phyloP scores from a whole-genome alignment of 495 filamentous ascomycete species.

The Paragyromitra xinjiangensis region DNA sequence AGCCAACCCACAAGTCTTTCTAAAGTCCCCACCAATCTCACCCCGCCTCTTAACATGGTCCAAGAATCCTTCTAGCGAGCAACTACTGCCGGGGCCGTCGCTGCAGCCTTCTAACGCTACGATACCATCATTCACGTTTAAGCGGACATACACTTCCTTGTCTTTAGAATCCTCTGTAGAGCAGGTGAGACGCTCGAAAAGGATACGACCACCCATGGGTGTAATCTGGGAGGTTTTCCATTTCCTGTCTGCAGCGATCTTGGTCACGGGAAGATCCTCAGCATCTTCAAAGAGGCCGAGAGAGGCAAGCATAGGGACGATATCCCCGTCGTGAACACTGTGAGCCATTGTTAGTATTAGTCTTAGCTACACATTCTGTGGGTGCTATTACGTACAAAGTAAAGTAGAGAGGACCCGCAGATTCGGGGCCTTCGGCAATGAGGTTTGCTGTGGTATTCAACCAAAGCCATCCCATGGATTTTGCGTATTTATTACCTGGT shows the following conservation, averaged over 20 bases:
- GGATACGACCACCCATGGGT: slow-evolving; percentile 69
- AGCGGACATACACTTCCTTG: slow-evolving; percentile 61
- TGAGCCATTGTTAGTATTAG: slow-evolving; percentile 8
- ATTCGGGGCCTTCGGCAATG: slow-evolving; percentile 61
- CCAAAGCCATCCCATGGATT: slow-evolving; percentile 70
- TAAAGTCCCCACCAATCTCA: slow-evolving; percentile 59
- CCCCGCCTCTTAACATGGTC: slow-evolving; percentile 59
- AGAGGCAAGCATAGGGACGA: slow-evolving; percentile 66
- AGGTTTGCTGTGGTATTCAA: slow-evolving; percentile 67
- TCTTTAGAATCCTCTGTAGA: slow-evolving; percentile 30
- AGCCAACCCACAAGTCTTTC: slow-evolving; percentile 60
- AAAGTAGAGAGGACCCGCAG: slow-evolving; percentile 65
- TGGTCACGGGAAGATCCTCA: slow-evolving; percentile 61
- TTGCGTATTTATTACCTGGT: slow-evolving; percentile 68
- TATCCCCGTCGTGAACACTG: slow-evolving; percentile 70
- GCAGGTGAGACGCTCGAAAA: slow-evolving; percentile 66
- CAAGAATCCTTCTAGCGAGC: slow-evolving; percentile 63
- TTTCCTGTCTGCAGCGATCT: slow-evolving; percentile 60
- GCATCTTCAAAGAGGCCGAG: slow-evolving; percentile 65
- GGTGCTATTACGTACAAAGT: slow-evolving; percentile 63
- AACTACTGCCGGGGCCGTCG: slow-evolving; percentile 65
- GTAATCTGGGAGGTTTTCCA: slow-evolving; percentile 68
- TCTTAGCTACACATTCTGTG: not conserved
- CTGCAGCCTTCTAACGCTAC: slow-evolving; percentile 64
- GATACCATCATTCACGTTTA: slow-evolving; percentile 69